Evolutionary conservation across 2,329 filamentous ascomycete species (phyloP).

Genomic region (Curvularia verruculosa): DNA sequence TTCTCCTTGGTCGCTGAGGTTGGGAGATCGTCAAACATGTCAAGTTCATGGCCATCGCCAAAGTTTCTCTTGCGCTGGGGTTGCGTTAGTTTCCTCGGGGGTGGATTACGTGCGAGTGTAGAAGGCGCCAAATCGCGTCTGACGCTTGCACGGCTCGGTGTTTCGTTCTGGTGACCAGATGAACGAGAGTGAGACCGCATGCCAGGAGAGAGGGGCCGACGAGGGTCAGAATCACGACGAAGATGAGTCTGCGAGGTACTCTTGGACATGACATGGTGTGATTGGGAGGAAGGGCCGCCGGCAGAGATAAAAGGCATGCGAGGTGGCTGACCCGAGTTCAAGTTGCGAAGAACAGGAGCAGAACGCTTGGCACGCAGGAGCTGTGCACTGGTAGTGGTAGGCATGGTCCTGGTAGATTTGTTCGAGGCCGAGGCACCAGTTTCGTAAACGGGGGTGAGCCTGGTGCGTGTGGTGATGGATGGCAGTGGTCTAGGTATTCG

Average conservation of each 20-base stretch:
- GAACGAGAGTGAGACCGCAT: constrained; percentile 56
- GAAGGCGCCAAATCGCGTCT: constrained; percentile 57
- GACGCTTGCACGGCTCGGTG: constrained; percentile 54
- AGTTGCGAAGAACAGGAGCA: constrained; percentile 61
- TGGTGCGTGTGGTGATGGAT: constrained; percentile 56
- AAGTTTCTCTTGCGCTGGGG: constrained; percentile 58
- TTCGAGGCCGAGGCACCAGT: constrained; percentile 73
- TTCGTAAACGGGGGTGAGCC: constrained; percentile 92
- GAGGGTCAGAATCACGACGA: constrained; percentile 80
- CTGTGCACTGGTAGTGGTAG: constrained; percentile 60
- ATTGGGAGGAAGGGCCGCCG: constrained; percentile 73
- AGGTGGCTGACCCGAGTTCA: constrained; percentile 59
- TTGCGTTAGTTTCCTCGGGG: constrained; percentile 57
- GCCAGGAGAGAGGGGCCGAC: constrained; percentile 54
- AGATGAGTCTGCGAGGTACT: constrained; percentile 71
- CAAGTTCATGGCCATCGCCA: constrained; percentile 90
- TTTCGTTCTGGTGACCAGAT: constrained; percentile 57
- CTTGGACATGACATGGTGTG: constrained; percentile 79
- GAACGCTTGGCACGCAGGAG: constrained; percentile 66
- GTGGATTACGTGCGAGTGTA: constrained; percentile 57
- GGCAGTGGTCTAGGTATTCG: constrained; percentile 78
- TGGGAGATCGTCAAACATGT: constrained; percentile 91
- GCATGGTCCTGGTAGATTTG: constrained; percentile 60
- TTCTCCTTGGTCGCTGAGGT: constrained; percentile 84
- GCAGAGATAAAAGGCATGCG: constrained; percentile 81